Evolutionary conservation across 768 basidiomycete genomes (phyloP), one percentile per base, ranked within the genome.

Genomic region (Solioccasus polychromus): DNA sequence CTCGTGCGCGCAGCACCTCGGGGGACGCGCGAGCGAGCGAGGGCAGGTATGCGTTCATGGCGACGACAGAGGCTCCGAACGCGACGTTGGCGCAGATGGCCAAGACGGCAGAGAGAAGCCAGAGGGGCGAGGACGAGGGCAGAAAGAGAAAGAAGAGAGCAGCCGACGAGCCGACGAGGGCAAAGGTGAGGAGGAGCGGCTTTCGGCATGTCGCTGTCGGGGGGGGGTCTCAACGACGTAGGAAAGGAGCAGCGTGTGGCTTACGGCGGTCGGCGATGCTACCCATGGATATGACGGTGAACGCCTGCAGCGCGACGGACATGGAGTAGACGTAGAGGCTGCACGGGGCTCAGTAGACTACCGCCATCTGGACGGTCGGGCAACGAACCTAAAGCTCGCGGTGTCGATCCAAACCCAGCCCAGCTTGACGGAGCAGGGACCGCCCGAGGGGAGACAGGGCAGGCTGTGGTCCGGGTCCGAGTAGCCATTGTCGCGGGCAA

Each of bases 231-330:
- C 20, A 48, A 32, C 34, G 19, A 10, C 9, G 23, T n/a, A n/a
- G n/a, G n/a, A n/a, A n/a, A n/a, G n/a, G n/a, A n/a, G n/a, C n/a
- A n/a, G n/a, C n/a, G n/a, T n/a, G n/a, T 1, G 17, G 73, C 88
- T 47, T 55, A 94, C 92, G 83, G 51, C 88, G 81, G 67, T 98
- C 92, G 1, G 94, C 95, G 44, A 95, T 83, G 14, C 82, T 82
- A 7, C 92, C 91, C 76, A 96, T 88, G 5, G 94, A 93, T 44
- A 99, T 92, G 30, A 99, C 92, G 0, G 86, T 90, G n/a, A 97
- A 58, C 0, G 93, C 94, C 62, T 97, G 94, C 0, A 95, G 66
- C 0, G 86, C 85, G 1, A 97, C 94, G 1, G 89, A 91, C 12
- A 83, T 71, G 1, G 94, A 96, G 64, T 92, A 88, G 24, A 85